Base-by-base conservation (phyloP, 2,329 filamentous ascomycete genomes). In the Hypoxylon sp. region DNA sequence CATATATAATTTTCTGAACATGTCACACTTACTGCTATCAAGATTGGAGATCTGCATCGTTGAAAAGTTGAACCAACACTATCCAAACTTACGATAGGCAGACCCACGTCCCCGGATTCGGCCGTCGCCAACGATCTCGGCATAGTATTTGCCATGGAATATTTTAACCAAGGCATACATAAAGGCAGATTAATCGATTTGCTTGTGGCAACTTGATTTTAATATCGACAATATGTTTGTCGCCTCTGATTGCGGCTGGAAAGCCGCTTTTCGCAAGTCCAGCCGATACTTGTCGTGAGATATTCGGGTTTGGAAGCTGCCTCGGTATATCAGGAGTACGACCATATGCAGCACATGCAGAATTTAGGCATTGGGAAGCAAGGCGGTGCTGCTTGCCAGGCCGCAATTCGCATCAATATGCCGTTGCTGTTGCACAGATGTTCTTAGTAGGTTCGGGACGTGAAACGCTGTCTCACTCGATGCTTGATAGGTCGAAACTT, bases 211-310 rank as follows among this genome's bases (percentile, higher is more conserved):
- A n/a, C n/a, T n/a, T n/a, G n/a, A n/a, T n/a, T n/a, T n/a, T n/a
- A n/a, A n/a, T n/a, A n/a, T n/a, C n/a, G n/a, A n/a, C n/a, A n/a
- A n/a, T n/a, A n/a, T n/a, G n/a, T n/a, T n/a, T n/a, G n/a, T n/a
- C n/a, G n/a, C n/a, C n/a, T n/a, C n/a, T n/a, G n/a, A n/a, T n/a
- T n/a, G n/a, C n/a, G n/a, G n/a, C 34, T 19, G 36, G 35, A 36
- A 51, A 23, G 38, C 46, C 51, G 55, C 40, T 41, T 58, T 58
- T 58, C 55, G 55, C 38, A 31, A 31, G 19, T 42, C 36, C 5
- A 36, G 38, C 35, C 11, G 21, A 41, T 25, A 9, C 25, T 40
- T 35, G 5, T 34, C 30, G 20, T 21, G 12, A 48, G 49, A 27
- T 44, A 27, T 30, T 19, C 30, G 35, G 41, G 19, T 32, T 44